Percentiles rank a stretch among this genome's conserved stretches.
Evolutionary conservation across 73 alveolate species (phyloP).

Genomic region (Uronychia binucleata): DNA sequence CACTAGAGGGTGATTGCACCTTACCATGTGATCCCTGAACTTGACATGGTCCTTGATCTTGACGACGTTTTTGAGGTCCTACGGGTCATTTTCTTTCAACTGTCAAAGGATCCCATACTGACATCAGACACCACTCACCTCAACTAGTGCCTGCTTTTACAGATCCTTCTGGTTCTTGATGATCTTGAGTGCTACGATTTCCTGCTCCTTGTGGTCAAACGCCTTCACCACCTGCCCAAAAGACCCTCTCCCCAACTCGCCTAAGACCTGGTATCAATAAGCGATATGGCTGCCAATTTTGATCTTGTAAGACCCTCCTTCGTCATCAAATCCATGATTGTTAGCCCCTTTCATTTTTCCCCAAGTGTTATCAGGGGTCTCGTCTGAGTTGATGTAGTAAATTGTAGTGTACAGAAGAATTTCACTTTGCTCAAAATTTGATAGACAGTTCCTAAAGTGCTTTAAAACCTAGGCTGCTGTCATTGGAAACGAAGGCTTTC

Average conservation of each 20-base stretch:
- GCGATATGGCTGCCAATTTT: slow-evolving; percentile 75
- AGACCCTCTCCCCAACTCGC: slow-evolving; percentile 81
- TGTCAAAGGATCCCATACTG: slow-evolving; percentile 50
- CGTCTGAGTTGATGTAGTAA: slow-evolving; percentile 28
- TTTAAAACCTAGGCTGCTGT: neutral
- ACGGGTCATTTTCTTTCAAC: slow-evolving; percentile 67
- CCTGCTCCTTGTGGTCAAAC: slow-evolving; percentile 78
- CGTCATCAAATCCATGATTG: slow-evolving; percentile 69
- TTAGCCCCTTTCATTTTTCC: slow-evolving; percentile 9
- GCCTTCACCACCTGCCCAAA: slow-evolving; percentile 86
- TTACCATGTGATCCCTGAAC: slow-evolving; percentile 59
- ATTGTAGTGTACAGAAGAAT: slow-evolving; percentile 33
- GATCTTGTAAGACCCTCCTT: slow-evolving; percentile 75
- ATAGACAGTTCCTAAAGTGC: slow-evolving; percentile 1
- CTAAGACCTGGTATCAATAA: slow-evolving; percentile 77
- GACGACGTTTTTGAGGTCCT: slow-evolving; percentile 54
- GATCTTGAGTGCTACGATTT: slow-evolving; percentile 74
- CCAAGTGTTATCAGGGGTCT: neutral
- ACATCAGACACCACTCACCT: slow-evolving; percentile 42
- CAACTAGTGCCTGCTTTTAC: slow-evolving; percentile 71
- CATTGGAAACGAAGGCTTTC: neutral
- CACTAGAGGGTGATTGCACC: slow-evolving; percentile 60
- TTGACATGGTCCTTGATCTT: slow-evolving; percentile 68
- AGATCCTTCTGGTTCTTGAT: slow-evolving; percentile 63
- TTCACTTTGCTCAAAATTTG: slow-evolving; percentile 43